These are phyloP conservation scores for Irpex sp. DNA, from an alignment of 1,284 basidiomycete genomes.

Conservation along the genomic window DNA sequence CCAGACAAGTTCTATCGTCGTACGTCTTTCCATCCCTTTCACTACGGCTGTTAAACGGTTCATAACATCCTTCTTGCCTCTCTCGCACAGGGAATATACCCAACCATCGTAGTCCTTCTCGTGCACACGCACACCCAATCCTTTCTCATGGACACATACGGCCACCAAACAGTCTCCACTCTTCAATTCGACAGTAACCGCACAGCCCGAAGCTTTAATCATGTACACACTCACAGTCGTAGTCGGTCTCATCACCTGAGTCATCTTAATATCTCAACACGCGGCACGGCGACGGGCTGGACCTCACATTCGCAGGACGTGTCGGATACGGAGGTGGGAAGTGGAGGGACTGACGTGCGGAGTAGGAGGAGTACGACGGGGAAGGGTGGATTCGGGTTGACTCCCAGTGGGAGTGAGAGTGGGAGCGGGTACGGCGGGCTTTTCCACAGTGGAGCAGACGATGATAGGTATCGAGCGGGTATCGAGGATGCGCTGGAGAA, in stretches of 20 bases:
- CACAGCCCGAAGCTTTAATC: background rate
- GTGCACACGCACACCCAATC: constrained; percentile 7
- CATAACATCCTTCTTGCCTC: background rate
- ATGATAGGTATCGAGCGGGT: background rate
- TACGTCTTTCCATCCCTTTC: constrained; percentile 2
- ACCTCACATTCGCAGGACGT: background rate
- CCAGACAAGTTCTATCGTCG: constrained; percentile 12
- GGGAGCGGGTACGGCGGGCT: background rate
- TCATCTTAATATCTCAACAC: background rate
- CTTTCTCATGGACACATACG: background rate
- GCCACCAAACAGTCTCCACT: background rate
- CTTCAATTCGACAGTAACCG: background rate
- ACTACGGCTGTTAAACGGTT: background rate
- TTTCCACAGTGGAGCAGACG: background rate
- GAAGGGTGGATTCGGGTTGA: background rate
- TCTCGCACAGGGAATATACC: constrained; percentile 14
- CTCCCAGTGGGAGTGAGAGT: background rate
- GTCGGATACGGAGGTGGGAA: background rate
- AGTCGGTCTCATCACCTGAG: background rate
- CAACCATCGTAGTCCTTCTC: constrained; percentile 14
- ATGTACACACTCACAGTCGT: background rate
- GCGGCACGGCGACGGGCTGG: background rate
- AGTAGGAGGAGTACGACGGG: background rate
- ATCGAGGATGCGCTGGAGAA: background rate
- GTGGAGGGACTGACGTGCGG: background rate